Base-by-base conservation (phyloP, 306 rosid genomes). In the Crataegus laevigata region DNA sequence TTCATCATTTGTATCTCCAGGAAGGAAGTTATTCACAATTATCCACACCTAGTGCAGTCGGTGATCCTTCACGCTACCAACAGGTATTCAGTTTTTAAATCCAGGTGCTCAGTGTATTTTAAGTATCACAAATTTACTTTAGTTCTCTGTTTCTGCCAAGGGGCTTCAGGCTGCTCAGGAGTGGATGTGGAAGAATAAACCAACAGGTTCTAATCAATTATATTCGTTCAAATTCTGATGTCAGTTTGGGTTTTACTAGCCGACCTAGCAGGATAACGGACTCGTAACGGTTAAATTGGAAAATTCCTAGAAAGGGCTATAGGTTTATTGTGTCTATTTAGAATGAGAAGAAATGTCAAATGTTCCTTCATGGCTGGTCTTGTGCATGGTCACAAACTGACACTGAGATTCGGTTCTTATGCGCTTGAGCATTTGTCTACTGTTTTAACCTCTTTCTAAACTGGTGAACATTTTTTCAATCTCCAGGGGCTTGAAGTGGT, bases 161-260 rank as follows among this genome's bases (percentile, higher is more conserved):
- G 98, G 94, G 61, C 79, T 83, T 74, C 86, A 85, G 75, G 75
- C 87, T 70, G 65, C 86, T 58, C 97, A 85, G 74, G 97, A 91
- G 57, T 84, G 90, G 93, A 91, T 86, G 87, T 91, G 94, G 97
- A 87, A 94, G 86, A 87, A 85, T 81, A 88, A 89, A 71, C 90
- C 89, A 38, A 65, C 98, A 88, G 98, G 96, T 91, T 81, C 72
- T 66, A n/a, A 22, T 74, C 66, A 69, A 76, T 83, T 58, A 45
- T 25, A 21, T 61, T 52, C 15, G 28, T 79, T 29, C 19, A 17
- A 32, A 57, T 68, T 85, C 71, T 75, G 43, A 60, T 70, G 69
- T 50, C 52, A 1, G 38, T 61, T 69, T 66, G 40, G 32, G 57
- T 57, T 69, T 60, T 25, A 3, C 21, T 32, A 36, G 36, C n/a